Conservation (phyloP, 140 eudicot species). For the Oenanthe javanica region DNA sequence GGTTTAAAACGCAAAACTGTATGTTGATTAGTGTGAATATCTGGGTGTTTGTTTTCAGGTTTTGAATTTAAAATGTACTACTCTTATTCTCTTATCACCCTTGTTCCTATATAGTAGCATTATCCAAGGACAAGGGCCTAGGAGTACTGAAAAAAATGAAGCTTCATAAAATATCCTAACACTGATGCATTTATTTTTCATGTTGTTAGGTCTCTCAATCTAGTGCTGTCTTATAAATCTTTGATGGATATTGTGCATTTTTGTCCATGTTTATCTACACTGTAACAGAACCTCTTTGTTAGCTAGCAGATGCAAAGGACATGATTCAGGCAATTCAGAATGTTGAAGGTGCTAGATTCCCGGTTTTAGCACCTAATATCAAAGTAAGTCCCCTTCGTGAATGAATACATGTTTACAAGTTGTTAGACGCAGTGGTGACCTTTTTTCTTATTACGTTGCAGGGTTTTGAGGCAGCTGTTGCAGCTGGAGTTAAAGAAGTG, state of each 20-base stretch:
- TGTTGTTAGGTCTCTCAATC: neutral
- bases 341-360: slow-evolving; percentile 53
- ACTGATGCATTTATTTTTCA: neutral
- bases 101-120: neutral
- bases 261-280: neutral
- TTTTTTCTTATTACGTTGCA: slow-evolving; percentile 15
- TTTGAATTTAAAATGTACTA: neutral
- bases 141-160: neutral
- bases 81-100: neutral
- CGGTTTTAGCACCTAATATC: slow-evolving; percentile 82
- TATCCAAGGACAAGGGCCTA: neutral
- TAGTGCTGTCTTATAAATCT: neutral
- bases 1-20: neutral
- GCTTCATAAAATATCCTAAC: neutral
- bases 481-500: slow-evolving; percentile 88
- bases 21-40: neutral
- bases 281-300: neutral
- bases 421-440: neutral
- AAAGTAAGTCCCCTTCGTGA: slow-evolving; percentile 33
- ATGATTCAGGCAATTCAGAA: slow-evolving; percentile 51
- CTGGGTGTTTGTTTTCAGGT: neutral
- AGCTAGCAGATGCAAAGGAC: slow-evolving; percentile 83
- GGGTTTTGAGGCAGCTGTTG: slow-evolving; percentile 96
- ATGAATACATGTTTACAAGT: neutral
- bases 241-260: neutral